Base-by-base conservation (phyloP, 257 asterid species). In the Solanum pinnatisectum region DNA sequence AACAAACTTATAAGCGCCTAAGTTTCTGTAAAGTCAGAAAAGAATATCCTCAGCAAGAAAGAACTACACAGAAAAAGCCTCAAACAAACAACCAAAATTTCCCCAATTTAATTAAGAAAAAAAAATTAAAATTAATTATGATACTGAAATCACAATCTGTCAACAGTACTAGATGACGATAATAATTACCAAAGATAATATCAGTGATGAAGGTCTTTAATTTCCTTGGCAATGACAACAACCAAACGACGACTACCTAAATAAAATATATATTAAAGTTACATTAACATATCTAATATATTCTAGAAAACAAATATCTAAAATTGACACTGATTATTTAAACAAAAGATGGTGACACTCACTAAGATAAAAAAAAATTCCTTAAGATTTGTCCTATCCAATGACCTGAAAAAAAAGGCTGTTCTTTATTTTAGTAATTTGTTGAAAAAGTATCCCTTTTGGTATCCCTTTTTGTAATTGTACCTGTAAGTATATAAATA, bases 281-380 rank as follows among this genome's bases (percentile, higher is more conserved):
- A 81, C 42, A 81, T 3, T 10, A 81, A 81, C 42, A 46, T 46
- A 27, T 81, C 49, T 36, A 37, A 74, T 36, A 71, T 84, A 88
- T 90, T 71, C n/a, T 71, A 16, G 78, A 33, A 71, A 71, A 32
- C 36, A 33, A 39, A 23, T 23, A n/a, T 13, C 22, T 83, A 86
- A 60, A 82, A 44, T 78, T 71, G 10, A 60, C 52, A 67, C 22
- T 25, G 23, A 40, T 90, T 86, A 86, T 88, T 86, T 88, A 81
- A 90, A 82, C 63, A 72, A 85, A 60, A 81, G 90, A 89, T 85
- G 88, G 84, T 90, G 92, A 90, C 92, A 89, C 90, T 87, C 92
- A 90, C 92, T 90, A 89, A 90, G 86, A 86, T 71, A 88, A 81
- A 82, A 90, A 90, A 72, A 52, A 65, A 22, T 30, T 89, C 49